Conservation (phyloP, 2,329 filamentous ascomycete genomes). For the Ophiocordyceps camponoti-floridani region DNA sequence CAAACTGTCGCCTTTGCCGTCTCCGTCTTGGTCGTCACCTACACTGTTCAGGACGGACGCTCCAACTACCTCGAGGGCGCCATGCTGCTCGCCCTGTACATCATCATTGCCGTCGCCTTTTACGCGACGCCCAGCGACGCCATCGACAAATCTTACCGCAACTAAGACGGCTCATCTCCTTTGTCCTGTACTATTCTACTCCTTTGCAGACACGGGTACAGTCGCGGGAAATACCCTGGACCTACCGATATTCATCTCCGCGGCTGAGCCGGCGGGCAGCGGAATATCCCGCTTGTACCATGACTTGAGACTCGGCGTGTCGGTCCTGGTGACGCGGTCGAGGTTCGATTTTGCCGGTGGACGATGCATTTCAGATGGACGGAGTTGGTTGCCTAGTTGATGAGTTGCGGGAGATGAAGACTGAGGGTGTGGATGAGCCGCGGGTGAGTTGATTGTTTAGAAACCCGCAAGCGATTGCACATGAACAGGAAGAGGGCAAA, state of each 20-base stretch:
- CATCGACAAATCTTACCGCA: slow-evolving; percentile 15
- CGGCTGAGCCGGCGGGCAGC: background rate
- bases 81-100: slow-evolving; percentile 39
- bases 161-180: background rate
- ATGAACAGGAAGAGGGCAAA: too few species aligned
- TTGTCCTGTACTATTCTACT: background rate
- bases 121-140: slow-evolving; percentile 33
- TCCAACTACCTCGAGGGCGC: slow-evolving; percentile 73
- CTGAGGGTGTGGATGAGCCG: too few species aligned
- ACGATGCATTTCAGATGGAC: too few species aligned
- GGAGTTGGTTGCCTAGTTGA: too few species aligned
- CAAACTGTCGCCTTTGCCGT: slow-evolving; percentile 65
- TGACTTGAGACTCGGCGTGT: background rate
- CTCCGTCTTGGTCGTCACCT: slow-evolving; percentile 58
- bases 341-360: too few species aligned
- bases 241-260: background rate
- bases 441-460: too few species aligned
- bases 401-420: too few species aligned
- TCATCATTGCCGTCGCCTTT: slow-evolving; percentile 43
- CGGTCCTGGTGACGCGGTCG: background rate
- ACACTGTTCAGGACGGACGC: slow-evolving; percentile 63
- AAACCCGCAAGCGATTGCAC: too few species aligned
- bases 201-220: background rate
- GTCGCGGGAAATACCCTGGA: background rate
- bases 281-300: background rate